Base-by-base conservation (phyloP, 495 filamentous ascomycete species). In the Penicillium paxilli region DNA sequence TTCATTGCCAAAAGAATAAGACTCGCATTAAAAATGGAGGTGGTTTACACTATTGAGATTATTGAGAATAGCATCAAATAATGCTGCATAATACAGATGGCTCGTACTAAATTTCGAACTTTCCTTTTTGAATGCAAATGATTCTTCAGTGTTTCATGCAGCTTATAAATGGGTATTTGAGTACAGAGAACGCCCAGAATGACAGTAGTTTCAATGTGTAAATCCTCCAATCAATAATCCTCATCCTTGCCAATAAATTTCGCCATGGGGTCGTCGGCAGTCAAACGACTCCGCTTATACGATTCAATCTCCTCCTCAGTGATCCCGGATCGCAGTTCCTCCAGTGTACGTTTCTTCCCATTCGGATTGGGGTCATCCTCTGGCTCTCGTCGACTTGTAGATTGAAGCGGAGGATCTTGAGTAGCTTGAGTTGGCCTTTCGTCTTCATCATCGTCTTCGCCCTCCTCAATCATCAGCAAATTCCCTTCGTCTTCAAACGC, bases 181-280 rank as follows among this genome's bases (percentile, higher is more conserved):
- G 37, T 52, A 59, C 33, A 65, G 38, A 38, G 45, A 28, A 65
- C 59, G 62, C 57, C 52, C 14, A 54, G 47, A 44, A 41, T 16
- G 14, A 51, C 37, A 48, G 17, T n/a, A n/a, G n/a, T n/a, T n/a
- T n/a, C n/a, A 49, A 25, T 35, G 51, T 49, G 24, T 16, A 56
- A 19, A 32, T 49, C 47, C 42, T 49, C 25, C 45, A 60, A 48
- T 40, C n/a, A n/a, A n/a, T 51, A 28, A 55, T 12, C 30, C 24
- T 47, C 54, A 41, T 87, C 83, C 52, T 83, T 83, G 10, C 83
- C 81, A 16, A 91, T 68, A 53, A 90, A 85, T 4, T 80, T 81
- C 8, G 90, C 88, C 92, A 96, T 96, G 2, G 92, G 92, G 75
- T 96, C 92, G 48, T 89, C 81, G 3, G 83, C 82, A 19, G 80